A percentile compares a stretch with the other conserved stretches of the same genome.
Conservation (phyloP, 148 eudicot species). For the Vaccinium darrowii region DNA sequence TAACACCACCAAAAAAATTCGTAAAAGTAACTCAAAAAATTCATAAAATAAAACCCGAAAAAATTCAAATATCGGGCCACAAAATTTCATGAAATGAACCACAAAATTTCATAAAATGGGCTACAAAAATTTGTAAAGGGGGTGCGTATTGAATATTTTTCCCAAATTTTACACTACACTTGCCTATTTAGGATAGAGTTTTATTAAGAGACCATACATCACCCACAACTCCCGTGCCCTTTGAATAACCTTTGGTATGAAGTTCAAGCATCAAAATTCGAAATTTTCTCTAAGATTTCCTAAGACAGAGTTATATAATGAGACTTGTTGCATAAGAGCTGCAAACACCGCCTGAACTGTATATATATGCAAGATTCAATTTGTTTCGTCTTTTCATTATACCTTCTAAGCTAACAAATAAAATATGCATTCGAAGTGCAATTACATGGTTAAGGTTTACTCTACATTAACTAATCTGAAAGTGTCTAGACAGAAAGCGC, state of each 20-base stretch:
- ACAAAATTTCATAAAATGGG: no score
- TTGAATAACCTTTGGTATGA: background rate
- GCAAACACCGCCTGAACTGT: background rate
- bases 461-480: background rate
- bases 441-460: background rate
- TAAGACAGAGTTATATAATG: background rate
- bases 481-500: no score
- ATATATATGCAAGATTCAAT: background rate
- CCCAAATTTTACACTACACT: background rate
- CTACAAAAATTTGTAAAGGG: no score
- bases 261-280: background rate
- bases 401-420: background rate
- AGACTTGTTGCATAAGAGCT: background rate
- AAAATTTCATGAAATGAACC: no score
- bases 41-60: no score
- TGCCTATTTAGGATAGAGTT: background rate
- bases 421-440: background rate
- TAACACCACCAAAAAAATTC: no score
- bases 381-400: background rate
- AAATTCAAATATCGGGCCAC: no score
- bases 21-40: no score
- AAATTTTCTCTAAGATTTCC: background rate
- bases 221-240: background rate
- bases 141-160: no score
- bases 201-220: background rate